A percentile compares a stretch with the other conserved stretches of the same genome.
Evolutionary conservation across 140 eudicot genomes (phyloP).

Genomic region (Flaveria floridana): DNA sequence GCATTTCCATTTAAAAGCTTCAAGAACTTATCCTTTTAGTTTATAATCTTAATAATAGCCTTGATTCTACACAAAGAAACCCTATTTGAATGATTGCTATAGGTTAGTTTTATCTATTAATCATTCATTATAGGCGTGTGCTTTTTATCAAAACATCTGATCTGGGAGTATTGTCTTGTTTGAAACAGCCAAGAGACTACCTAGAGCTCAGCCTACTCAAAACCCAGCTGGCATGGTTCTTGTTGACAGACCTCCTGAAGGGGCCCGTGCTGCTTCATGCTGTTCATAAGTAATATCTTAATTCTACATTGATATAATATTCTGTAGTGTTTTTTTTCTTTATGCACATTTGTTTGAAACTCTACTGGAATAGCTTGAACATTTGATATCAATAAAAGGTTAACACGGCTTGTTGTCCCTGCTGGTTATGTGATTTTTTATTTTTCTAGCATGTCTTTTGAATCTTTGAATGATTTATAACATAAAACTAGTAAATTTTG

Average conservation of each 20-base stretch:
- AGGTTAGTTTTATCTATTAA: neutral
- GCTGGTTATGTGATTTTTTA: slow-evolving; percentile 26
- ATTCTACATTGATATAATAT: slow-evolving; percentile 23
- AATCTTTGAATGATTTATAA: slow-evolving; percentile 16
- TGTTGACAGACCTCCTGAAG: slow-evolving; percentile 75
- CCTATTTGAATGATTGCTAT: neutral
- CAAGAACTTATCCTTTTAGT: neutral
- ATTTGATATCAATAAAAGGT: slow-evolving; percentile 31
- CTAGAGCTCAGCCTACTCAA: slow-evolving; percentile 90
- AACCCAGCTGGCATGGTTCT: slow-evolving; percentile 97
- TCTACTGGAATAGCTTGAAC: slow-evolving; percentile 21
- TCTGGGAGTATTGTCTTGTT: slow-evolving; percentile 20
- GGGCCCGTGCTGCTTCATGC: slow-evolving; percentile 72
- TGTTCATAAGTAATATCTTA: slow-evolving; percentile 56
- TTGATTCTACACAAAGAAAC: slow-evolving; percentile 9
- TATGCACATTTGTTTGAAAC: slow-evolving; percentile 33
- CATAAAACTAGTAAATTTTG: neutral
- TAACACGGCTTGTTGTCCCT: slow-evolving; percentile 19
- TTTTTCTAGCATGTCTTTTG: slow-evolving; percentile 4
- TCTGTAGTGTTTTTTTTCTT: slow-evolving; percentile 22
- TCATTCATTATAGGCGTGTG: neutral
- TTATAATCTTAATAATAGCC: slow-evolving; percentile 16
- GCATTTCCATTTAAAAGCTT: slow-evolving; percentile 16
- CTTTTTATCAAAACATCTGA: neutral
- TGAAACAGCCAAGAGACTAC: slow-evolving; percentile 71